Conservation (phyloP, 371 early-diverging fungal genomes). For the Entomophthora muscae region DNA sequence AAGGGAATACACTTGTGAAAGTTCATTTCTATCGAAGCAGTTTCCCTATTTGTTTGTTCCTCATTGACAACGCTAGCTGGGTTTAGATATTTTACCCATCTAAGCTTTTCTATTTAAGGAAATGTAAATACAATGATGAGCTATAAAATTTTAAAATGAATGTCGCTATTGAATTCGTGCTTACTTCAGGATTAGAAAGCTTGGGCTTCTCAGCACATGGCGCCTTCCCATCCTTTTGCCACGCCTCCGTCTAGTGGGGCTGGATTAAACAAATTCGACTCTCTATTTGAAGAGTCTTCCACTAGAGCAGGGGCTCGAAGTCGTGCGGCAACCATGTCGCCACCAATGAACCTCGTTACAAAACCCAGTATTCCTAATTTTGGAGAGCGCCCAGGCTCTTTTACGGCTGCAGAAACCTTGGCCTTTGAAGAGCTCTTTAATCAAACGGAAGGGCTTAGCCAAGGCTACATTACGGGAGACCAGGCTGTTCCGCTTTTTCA, state of each 20-base stretch:
- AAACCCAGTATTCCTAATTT: background rate
- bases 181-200: too few species aligned
- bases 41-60: too few species aligned
- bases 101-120: too few species aligned
- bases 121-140: too few species aligned
- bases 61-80: too few species aligned
- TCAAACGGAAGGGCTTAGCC: conserved; percentile 12
- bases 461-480: conserved; percentile 49
- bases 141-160: too few species aligned
- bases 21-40: too few species aligned
- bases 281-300: background rate
- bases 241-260: background rate
- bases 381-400: background rate
- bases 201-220: too few species aligned
- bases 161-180: too few species aligned
- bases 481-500: conserved; percentile 62
- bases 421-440: background rate
- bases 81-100: too few species aligned
- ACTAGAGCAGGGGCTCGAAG: background rate
- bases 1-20: too few species aligned
- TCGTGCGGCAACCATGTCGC: background rate
- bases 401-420: background rate
- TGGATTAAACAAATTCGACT: background rate
- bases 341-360: background rate
- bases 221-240: background rate